These are phyloP conservation scores for Huntiella moniliformis DNA, from an alignment of 2,329 filamentous ascomycete genomes.

Conservation along the genomic window DNA sequence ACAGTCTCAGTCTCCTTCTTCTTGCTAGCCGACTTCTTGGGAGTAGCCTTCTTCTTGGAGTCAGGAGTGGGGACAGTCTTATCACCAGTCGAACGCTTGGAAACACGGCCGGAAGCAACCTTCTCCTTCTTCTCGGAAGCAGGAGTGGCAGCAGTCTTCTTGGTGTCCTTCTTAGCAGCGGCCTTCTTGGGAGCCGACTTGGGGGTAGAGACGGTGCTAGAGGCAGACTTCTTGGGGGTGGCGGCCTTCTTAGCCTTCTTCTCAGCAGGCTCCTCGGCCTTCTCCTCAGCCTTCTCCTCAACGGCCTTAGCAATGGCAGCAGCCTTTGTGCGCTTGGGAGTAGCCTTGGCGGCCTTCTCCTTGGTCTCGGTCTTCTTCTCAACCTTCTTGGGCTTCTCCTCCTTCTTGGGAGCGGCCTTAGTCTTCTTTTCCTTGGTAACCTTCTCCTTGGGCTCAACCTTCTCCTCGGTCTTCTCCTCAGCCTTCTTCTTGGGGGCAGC, in stretches of 20 bases:
- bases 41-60: slow-evolving; percentile 15
- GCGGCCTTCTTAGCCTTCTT: slow-evolving; percentile 35
- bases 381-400: slow-evolving; percentile 80
- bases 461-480: slow-evolving; percentile 19
- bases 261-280: slow-evolving; percentile 23
- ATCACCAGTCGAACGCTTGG: slow-evolving; percentile 17
- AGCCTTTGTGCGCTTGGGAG: slow-evolving; percentile 5
- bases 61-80: slow-evolving; percentile 12
- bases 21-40: slow-evolving; percentile 30
- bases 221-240: slow-evolving; percentile 20
- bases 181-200: slow-evolving; percentile 17
- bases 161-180: slow-evolving; percentile 38
- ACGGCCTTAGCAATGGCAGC: slow-evolving; percentile 14
- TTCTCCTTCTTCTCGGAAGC: slow-evolving; percentile 13
- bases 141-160: slow-evolving; percentile 26
- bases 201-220: slow-evolving; percentile 16
- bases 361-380: slow-evolving; percentile 19
- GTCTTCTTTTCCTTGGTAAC: slow-evolving; percentile 79
- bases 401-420: slow-evolving; percentile 22
- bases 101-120: slow-evolving; percentile 15
- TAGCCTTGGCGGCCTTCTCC: slow-evolving; percentile 16
- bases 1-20: slow-evolving; percentile 20
- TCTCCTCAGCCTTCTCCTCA: slow-evolving; percentile 20
- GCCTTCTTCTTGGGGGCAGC: slow-evolving; percentile 16
- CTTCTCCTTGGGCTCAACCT: slow-evolving; percentile 41